A percentile compares a stretch with the other conserved stretches of the same genome.
Evolutionary conservation across 441 rosid genomes (phyloP).

Genomic region (Mallotus japonicus): DNA sequence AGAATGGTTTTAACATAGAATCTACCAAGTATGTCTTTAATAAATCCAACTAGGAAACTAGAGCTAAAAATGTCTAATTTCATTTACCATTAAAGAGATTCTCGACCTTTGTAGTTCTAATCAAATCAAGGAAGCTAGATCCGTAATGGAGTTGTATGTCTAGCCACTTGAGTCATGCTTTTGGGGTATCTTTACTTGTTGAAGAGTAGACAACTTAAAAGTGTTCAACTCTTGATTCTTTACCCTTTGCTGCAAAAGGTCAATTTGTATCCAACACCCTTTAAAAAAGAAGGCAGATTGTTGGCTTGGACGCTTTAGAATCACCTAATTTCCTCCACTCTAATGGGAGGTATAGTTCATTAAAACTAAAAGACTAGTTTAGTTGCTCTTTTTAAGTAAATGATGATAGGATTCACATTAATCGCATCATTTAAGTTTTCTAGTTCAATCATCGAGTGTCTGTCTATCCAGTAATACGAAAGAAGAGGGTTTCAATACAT

Average conservation of each 20-base stretch:
- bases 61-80: background rate
- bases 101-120: background rate
- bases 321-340: background rate
- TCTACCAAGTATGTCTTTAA: background rate
- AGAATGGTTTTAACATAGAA: background rate
- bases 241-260: background rate
- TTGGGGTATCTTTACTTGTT: background rate
- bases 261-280: background rate
- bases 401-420: background rate
- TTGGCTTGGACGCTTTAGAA: background rate
- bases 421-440: background rate
- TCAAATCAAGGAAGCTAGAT: slow-evolving; percentile 3
- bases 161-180: slow-evolving; percentile 3
- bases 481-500: background rate
- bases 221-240: background rate
- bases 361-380: background rate
- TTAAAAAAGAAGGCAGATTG: background rate
- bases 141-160: background rate
- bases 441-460: background rate
- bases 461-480: background rate
- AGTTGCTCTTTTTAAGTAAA: background rate
- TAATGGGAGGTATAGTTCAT: background rate
- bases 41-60: background rate
- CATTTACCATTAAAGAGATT: background rate
- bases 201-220: slow-evolving; percentile 2